A percentile compares a stretch with the other conserved stretches of the same genome.
Conservation (phyloP, 345 rosid genomes). For the Lumnitzera racemosa region DNA sequence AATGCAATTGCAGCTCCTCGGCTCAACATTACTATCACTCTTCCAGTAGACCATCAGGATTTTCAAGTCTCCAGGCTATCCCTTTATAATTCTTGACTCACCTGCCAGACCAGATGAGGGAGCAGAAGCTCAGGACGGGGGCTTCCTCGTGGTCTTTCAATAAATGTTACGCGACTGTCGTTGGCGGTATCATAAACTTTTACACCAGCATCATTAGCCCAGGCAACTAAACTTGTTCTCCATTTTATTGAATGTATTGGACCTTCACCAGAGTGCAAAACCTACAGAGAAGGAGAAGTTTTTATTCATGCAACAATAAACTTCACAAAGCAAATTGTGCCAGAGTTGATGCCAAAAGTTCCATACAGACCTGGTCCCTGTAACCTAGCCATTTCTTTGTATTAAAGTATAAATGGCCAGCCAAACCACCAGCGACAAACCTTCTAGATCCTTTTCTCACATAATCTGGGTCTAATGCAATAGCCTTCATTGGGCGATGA, state of each 20-base stretch:
- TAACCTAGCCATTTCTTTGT: constrained; percentile 88
- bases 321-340: not conserved
- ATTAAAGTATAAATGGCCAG: constrained; percentile 84
- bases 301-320: constrained; percentile 6
- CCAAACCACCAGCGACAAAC: constrained; percentile 95
- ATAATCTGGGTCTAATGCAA: constrained; percentile 90
- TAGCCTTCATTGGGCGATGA: constrained; percentile 97
- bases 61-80: not conserved
- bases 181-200: constrained; percentile 92
- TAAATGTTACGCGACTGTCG: constrained; percentile 88
- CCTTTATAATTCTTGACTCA: constrained; percentile 18
- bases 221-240: constrained; percentile 90
- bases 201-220: constrained; percentile 98
- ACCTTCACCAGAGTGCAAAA: constrained; percentile 98
- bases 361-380: constrained; percentile 71
- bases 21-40: no score
- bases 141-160: constrained; percentile 88
- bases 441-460: constrained; percentile 59
- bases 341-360: constrained; percentile 1
- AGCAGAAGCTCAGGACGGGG: constrained; percentile 86
- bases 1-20: not conserved
- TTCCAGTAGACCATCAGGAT: not conserved
- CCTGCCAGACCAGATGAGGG: constrained; percentile 99
- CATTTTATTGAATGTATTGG: constrained; percentile 92
- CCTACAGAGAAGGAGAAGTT: constrained; percentile 30